Conservation (phyloP, 2,329 filamentous ascomycete genomes). For the Botryotinia globosa region DNA sequence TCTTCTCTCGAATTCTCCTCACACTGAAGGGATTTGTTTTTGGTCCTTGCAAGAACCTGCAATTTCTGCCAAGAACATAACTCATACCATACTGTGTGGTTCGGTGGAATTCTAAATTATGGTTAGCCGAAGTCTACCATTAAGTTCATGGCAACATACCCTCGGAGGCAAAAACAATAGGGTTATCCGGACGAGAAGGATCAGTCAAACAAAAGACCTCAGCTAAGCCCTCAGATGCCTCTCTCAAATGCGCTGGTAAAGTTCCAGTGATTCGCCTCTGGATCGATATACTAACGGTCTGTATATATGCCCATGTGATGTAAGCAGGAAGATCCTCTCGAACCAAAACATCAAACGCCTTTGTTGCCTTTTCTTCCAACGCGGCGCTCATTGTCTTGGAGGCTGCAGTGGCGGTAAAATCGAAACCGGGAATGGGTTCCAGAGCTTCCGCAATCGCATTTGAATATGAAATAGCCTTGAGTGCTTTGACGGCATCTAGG, state of each 20-base stretch:
- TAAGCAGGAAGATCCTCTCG: conserved; percentile 70
- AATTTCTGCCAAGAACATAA: conserved; percentile 73
- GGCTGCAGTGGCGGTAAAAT: conserved; percentile 52
- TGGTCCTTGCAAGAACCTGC: conserved; percentile 74
- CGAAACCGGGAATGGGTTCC: conserved; percentile 52
- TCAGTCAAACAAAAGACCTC: conserved; percentile 78
- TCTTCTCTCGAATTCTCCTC: conserved; percentile 58
- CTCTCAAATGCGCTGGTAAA: conserved; percentile 59
- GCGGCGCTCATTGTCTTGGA: conserved; percentile 54
- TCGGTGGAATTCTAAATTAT: conserved; percentile 62
- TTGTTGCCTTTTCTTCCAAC: conserved; percentile 60
- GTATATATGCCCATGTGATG: conserved; percentile 65
- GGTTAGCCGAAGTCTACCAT: neutral
- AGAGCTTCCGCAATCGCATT: conserved; percentile 65
- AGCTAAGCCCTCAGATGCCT: conserved; percentile 70
- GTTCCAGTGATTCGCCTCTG: conserved; percentile 65
- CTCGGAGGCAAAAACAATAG: conserved; percentile 74
- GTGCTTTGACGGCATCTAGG: conserved; percentile 66
- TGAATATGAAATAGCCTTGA: conserved; percentile 67
- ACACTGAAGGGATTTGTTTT: conserved; percentile 64
- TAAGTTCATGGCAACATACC: conserved; percentile 44
- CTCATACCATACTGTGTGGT: conserved; percentile 73
- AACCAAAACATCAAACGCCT: conserved; percentile 62
- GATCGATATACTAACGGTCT: conserved; percentile 68
- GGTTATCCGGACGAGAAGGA: conserved; percentile 69